Percentiles rank a stretch among this genome's conserved stretches.
phyloP scores from a whole-genome alignment of 1,284 basidiomycete genomes.

The Marasmius tenuissimus region DNA sequence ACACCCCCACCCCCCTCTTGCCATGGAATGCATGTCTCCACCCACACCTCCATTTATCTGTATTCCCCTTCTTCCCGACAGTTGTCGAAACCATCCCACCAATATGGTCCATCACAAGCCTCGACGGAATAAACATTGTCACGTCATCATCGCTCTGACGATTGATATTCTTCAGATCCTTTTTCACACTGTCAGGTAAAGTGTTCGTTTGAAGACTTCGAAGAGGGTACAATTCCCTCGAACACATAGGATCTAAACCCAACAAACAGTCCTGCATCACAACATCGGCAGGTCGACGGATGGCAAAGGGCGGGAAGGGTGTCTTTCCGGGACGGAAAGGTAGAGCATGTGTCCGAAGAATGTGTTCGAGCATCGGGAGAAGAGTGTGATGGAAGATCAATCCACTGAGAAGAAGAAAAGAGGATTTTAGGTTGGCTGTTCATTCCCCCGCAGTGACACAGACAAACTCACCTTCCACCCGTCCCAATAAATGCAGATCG shows the following conservation, averaged over 20 bases:
- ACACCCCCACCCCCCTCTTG: slow-evolving; percentile 31
- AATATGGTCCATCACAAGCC: slow-evolving; percentile 40
- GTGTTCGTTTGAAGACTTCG: neutral
- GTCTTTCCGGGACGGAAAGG: slow-evolving; percentile 5
- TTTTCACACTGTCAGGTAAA: neutral
- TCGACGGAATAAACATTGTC: slow-evolving; percentile 36
- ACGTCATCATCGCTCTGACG: slow-evolving; percentile 15
- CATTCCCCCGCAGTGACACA: neutral
- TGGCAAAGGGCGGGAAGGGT: slow-evolving; percentile 25
- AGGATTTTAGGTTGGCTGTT: neutral
- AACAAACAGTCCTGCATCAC: slow-evolving; percentile 42
- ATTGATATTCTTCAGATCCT: neutral
- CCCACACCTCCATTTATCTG: slow-evolving; percentile 39
- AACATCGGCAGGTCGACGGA: slow-evolving; percentile 36
- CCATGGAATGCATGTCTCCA: slow-evolving; percentile 46
- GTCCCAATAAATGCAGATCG: slow-evolving; percentile 40
- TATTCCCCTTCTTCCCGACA: slow-evolving; percentile 24
- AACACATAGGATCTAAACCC: slow-evolving; percentile 35
- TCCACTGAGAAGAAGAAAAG: slow-evolving; percentile 26
- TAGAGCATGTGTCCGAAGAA: slow-evolving; percentile 30
- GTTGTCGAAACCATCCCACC: slow-evolving; percentile 35
- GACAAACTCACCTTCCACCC: slow-evolving; percentile 36
- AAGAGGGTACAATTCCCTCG: slow-evolving; percentile 4
- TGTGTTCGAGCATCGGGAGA: slow-evolving; percentile 30
- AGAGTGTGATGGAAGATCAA: slow-evolving; percentile 36